Evolutionary conservation across 2,329 filamentous ascomycete species (phyloP).

Genomic region (Acephala macrosclerotiorum): DNA sequence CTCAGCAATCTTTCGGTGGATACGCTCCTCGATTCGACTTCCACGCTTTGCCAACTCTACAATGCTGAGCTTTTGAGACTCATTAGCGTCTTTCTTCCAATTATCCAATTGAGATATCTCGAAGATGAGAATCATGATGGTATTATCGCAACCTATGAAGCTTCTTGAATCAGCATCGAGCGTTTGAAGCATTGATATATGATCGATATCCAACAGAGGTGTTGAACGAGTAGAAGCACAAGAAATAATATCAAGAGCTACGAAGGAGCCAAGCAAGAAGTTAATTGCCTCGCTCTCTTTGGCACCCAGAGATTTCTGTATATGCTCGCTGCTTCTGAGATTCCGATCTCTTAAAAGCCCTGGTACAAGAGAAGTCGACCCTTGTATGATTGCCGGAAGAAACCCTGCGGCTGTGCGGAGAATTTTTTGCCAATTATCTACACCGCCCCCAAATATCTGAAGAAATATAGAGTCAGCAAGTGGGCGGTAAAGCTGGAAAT

Average conservation of each 20-base stretch:
- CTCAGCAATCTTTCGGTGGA: neutral
- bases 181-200: neutral
- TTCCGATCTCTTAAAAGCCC: no score
- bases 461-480: neutral
- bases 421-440: no score
- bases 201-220: conserved; percentile 1
- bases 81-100: neutral
- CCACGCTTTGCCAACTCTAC: neutral
- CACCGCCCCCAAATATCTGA: no score
- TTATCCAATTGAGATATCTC: neutral
- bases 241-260: neutral
- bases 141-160: neutral
- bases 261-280: neutral
- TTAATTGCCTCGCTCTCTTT: no score
- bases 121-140: neutral
- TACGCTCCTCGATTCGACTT: neutral
- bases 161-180: neutral
- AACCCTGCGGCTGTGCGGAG: no score
- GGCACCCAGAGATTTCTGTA: no score
- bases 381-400: no score
- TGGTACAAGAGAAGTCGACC: no score
- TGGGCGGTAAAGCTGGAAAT: neutral
- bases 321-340: no score
- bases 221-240: no score
- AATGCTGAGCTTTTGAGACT: neutral